Percentiles rank a stretch among this genome's conserved stretches.
These are phyloP conservation scores for Aspergillus hancockii DNA, from an alignment of 495 filamentous ascomycete genomes.

Conservation along the genomic window DNA sequence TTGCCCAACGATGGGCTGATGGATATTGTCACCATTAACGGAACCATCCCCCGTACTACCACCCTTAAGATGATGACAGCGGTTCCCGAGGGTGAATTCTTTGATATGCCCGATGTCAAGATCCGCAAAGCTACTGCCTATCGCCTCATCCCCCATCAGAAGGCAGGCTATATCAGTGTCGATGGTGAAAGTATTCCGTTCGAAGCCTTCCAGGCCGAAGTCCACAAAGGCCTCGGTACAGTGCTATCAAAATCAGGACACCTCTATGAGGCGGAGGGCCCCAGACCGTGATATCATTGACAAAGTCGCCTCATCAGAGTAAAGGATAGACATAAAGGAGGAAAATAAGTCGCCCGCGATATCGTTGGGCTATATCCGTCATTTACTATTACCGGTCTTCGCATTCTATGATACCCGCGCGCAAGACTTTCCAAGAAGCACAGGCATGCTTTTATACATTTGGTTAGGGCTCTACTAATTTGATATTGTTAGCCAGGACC, in stretches of 20 bases:
- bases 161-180: constrained; percentile 84
- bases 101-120: constrained; percentile 72
- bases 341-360: not conserved
- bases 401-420: constrained; percentile 39
- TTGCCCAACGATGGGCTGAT: constrained; percentile 82
- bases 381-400: constrained; percentile 13
- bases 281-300: constrained; percentile 21
- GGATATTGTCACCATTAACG: constrained; percentile 80
- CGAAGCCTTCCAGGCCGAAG: constrained; percentile 84
- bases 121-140: constrained; percentile 84
- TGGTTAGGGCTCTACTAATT: constrained; percentile 11
- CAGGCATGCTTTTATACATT: constrained; percentile 21
- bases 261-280: constrained; percentile 72
- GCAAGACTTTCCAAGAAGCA: constrained; percentile 28
- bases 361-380: constrained; percentile 13
- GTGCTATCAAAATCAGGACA: constrained; percentile 71
- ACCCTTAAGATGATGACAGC: constrained; percentile 67
- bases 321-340: not conserved
- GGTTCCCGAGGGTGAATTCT: constrained; percentile 71
- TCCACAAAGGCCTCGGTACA: constrained; percentile 83
- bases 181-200: constrained; percentile 89
- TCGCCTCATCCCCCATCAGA: constrained; percentile 72
- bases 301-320: not conserved
- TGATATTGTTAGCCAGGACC: not conserved
- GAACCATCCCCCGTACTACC: constrained; percentile 63